Conservation (phyloP, 2,329 filamentous ascomycete genomes). For the Huntiella omanensis region DNA sequence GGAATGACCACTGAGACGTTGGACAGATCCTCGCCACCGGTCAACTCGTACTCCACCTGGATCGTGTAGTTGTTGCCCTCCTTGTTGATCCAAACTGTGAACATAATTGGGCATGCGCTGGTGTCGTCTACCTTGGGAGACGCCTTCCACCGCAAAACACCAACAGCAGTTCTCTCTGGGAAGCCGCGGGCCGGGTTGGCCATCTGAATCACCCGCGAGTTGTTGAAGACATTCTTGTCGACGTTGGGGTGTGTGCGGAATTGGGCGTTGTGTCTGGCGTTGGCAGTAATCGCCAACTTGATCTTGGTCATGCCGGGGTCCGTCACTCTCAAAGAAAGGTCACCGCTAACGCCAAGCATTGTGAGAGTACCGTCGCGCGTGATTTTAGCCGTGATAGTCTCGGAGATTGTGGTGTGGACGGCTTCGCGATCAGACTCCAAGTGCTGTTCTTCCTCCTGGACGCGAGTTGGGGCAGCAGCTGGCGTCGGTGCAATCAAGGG, state of each 20-base stretch:
- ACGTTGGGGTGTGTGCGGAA: slow-evolving; percentile 96
- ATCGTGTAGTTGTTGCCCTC: slow-evolving; percentile 68
- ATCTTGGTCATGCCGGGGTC: slow-evolving; percentile 82
- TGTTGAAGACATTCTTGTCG: slow-evolving; percentile 72
- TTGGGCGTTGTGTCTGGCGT: slow-evolving; percentile 65
- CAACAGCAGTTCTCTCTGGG: slow-evolving; percentile 83
- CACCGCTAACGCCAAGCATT: slow-evolving; percentile 76
- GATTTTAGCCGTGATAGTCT: slow-evolving; percentile 77
- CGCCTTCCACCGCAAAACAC: slow-evolving; percentile 82
- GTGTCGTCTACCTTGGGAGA: slow-evolving; percentile 64
- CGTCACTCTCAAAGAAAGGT: slow-evolving; percentile 76
- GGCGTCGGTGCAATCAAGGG: slow-evolving; percentile 48
- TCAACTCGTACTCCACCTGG: slow-evolving; percentile 90
- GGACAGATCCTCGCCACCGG: slow-evolving; percentile 55
- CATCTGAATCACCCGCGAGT: slow-evolving; percentile 69
- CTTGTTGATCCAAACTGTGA: slow-evolving; percentile 95
- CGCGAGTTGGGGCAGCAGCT: slow-evolving; percentile 24
- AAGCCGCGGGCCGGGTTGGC: slow-evolving; percentile 77
- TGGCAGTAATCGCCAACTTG: slow-evolving; percentile 62
- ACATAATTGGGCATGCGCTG: slow-evolving; percentile 73
- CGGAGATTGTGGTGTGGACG: slow-evolving; percentile 72
- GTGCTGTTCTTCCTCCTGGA: slow-evolving; percentile 34
- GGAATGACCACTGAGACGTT: slow-evolving; percentile 82
- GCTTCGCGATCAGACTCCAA: slow-evolving; percentile 63
- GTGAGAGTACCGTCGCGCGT: slow-evolving; percentile 75